Conservation (phyloP, 306 rosid genomes). For the Ceratonia siliqua region DNA sequence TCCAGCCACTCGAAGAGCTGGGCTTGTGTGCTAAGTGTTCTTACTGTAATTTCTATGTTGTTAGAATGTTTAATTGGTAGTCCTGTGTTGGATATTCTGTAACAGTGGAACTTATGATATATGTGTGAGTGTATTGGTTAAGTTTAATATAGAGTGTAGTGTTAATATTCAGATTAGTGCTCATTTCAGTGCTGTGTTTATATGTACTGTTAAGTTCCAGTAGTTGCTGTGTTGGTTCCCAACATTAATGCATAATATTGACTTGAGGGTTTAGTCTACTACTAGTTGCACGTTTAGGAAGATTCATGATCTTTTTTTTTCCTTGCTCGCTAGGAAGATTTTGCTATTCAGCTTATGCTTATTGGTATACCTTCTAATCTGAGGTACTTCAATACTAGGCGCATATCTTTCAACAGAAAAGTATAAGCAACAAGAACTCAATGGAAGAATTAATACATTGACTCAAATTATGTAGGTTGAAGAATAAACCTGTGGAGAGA, state of each 20-base stretch:
- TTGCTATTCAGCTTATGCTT: not conserved
- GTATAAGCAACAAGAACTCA: not conserved
- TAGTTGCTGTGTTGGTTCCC: too few relatives aligned
- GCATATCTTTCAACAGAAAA: not conserved
- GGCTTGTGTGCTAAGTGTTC: too few relatives aligned
- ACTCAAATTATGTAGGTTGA: constrained; percentile 13
- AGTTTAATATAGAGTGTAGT: too few relatives aligned
- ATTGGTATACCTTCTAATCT: not conserved
- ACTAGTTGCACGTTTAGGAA: not conserved
- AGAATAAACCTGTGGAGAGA: constrained; percentile 69
- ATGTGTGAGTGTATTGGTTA: too few relatives aligned
- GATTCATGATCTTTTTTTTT: not conserved
- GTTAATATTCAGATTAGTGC: too few relatives aligned
- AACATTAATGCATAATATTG: not conserved
- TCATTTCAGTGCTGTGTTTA: too few relatives aligned
- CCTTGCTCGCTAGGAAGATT: not conserved
- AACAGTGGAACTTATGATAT: too few relatives aligned
- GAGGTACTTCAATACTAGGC: not conserved
- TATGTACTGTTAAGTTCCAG: too few relatives aligned
- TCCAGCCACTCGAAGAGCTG: too few relatives aligned
- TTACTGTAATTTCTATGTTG: too few relatives aligned
- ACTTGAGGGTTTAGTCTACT: not conserved
- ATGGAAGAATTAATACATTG: not conserved
- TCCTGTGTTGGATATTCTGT: too few relatives aligned
- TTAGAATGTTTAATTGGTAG: too few relatives aligned